Base-by-base conservation (phyloP, 148 eudicot species). In the Rhododendron vialii region DNA sequence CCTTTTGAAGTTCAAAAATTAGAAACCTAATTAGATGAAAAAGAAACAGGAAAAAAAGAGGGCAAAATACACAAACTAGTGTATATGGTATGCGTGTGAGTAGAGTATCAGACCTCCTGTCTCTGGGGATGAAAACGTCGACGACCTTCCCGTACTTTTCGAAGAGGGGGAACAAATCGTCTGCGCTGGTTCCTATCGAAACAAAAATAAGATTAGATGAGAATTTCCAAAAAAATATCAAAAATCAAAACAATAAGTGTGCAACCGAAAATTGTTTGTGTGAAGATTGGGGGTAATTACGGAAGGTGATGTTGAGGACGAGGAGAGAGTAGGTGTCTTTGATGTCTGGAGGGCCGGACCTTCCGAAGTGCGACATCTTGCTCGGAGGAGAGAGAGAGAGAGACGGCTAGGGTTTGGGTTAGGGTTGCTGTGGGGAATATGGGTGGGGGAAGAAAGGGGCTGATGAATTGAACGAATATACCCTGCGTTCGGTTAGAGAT, bases 301-400 rank as follows among this genome's bases (percentile, higher is more conserved):
- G 91, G 91, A 94, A 95, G 83, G 93, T 90, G 92, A 95, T 92
- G 88, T 94, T 94, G 93, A 95, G 96, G 51, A 95, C 92, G 88
- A 95, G 96, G 50, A 95, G 96, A 57, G 96, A 95, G 89, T 90
- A 95, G 57, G 98, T 94, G 86, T 94, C 96, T 35, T 86, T 86
- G 88, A 93, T 92, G 48, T 94, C 98, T 2, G 98, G 95, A 86
- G 95, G 94, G 48, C 98, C 97, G 3, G 95, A 80, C 89, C 94
- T 91, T 28, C 95, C 97, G 26, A 93, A 94, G 93, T 94, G 97
- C 86, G 97, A 94, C 97, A 94, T 91, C 73, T 24, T 53, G 85
- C 24, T 71, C 22, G 18, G 18, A 71, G 20, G 22, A 83, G 85
- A 51, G 74, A 82, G 83, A 84, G 85, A 61, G 71, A 11, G 67